Conservation (phyloP, 2,329 filamentous ascomycete genomes). For the Pseudogymnoascus sp. region DNA sequence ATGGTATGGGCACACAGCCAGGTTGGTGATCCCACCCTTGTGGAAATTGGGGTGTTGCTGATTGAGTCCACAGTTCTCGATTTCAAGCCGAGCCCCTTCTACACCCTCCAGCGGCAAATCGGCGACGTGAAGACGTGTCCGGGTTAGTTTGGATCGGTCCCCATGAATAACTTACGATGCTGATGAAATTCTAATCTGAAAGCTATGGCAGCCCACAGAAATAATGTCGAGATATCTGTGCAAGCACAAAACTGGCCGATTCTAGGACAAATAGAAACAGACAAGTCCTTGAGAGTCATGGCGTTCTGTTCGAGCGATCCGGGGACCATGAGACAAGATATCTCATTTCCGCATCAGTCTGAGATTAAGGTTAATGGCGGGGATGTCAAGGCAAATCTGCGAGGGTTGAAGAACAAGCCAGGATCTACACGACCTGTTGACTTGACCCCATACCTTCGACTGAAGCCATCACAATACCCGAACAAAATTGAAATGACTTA, state of each 20-base stretch:
- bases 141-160: conserved; percentile 44
- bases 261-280: conserved; percentile 19
- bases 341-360: conserved; percentile 85
- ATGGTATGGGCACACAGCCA: neutral
- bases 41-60: neutral
- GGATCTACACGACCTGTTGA: conserved; percentile 92
- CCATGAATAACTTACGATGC: neutral
- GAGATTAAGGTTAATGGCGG: conserved; percentile 86
- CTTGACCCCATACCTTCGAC: conserved; percentile 70
- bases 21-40: neutral
- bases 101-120: conserved; percentile 60
- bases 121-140: conserved; percentile 63
- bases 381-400: conserved; percentile 86
- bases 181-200: conserved; percentile 7
- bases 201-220: conserved; percentile 31
- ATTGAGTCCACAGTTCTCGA: conserved; percentile 28
- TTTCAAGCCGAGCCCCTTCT: conserved; percentile 82
- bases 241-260: conserved; percentile 42
- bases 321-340: conserved; percentile 59
- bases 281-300: conserved; percentile 57
- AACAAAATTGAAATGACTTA: conserved; percentile 86
- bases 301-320: conserved; percentile 71
- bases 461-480: conserved; percentile 58
- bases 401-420: conserved; percentile 91
- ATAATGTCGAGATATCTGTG: conserved; percentile 52